These are phyloP conservation scores for Gliomastix tumulicola DNA, from an alignment of 2,329 filamentous ascomycete species.

Conservation along the genomic window DNA sequence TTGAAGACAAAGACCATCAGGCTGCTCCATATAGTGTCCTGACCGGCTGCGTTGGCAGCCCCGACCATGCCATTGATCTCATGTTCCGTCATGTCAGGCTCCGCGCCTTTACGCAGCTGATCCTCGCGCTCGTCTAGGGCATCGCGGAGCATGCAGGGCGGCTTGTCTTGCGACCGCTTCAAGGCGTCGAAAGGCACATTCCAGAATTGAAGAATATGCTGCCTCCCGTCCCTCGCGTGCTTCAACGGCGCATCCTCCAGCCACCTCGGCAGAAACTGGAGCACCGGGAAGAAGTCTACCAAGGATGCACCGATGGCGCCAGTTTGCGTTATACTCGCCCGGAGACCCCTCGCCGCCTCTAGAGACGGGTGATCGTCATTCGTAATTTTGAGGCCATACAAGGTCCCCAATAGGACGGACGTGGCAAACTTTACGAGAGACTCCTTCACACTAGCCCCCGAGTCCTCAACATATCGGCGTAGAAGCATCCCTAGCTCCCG, in stretches of 20 bases:
- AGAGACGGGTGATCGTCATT: constrained; percentile 20
- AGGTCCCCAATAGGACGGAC: constrained; percentile 32
- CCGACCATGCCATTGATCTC: constrained; percentile 43
- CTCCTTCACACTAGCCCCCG: no score
- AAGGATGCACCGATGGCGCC: constrained; percentile 24
- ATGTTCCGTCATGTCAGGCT: constrained; percentile 26
- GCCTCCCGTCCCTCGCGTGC: background rate
- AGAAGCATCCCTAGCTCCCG: constrained; percentile 21
- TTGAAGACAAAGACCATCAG: constrained; percentile 36
- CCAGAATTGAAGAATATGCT: background rate
- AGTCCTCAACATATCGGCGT: no score
- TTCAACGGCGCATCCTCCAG: constrained; percentile 1
- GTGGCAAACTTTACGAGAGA: no score
- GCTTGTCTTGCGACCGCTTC: background rate
- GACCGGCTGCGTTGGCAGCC: constrained; percentile 38
- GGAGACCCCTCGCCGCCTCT: no score
- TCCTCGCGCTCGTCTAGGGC: background rate
- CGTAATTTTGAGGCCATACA: constrained; percentile 32
- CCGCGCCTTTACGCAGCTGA: constrained; percentile 12
- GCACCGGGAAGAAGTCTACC: constrained; percentile 38
- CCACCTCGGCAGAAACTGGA: background rate
- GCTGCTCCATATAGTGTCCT: constrained; percentile 37
- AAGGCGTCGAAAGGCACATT: background rate
- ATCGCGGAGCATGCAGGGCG: background rate
- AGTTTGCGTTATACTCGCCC: no score